These are phyloP conservation scores for Boletus rex-veris DNA, from an alignment of 768 basidiomycete genomes.

Conservation along the genomic window DNA sequence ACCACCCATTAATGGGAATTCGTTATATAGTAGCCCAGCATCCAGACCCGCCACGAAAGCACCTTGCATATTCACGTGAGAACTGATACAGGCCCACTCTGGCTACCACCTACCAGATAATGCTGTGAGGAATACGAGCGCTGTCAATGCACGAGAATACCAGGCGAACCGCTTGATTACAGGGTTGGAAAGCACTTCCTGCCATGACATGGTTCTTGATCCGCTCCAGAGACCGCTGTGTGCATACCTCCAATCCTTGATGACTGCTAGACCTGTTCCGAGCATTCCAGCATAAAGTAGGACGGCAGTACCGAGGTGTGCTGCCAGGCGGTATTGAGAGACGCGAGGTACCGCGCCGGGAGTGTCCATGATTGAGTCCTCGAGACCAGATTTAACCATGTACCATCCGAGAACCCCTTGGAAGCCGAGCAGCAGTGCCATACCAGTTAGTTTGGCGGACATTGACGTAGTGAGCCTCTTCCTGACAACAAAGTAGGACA, in stretches of 20 bases:
- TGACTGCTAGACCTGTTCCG: conserved; percentile 65
- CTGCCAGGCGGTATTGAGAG: conserved; percentile 93
- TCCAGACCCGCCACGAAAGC: conserved; percentile 98
- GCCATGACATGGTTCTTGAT: conserved; percentile 39
- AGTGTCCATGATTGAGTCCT: conserved; percentile 72
- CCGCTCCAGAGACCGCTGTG: conserved; percentile 58
- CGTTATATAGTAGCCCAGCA: conserved; percentile 96
- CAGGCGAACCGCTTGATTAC: conserved; percentile 55
- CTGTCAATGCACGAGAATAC: conserved; percentile 60
- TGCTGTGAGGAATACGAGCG: conserved; percentile 85
- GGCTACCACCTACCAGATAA: conserved; percentile 66
- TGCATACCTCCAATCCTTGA: conserved; percentile 78
- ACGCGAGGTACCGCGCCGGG: conserved; percentile 90
- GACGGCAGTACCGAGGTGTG: conserved; percentile 90
- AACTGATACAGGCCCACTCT: not conserved
- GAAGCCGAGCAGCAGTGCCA: conserved; percentile 80
- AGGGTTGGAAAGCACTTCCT: conserved; percentile 51
- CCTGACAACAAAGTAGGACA: conserved; percentile 73
- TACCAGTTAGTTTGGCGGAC: conserved; percentile 59
- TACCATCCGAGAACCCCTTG: conserved; percentile 98
- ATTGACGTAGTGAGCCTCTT: conserved; percentile 65
- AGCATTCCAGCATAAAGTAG: conserved; percentile 94
- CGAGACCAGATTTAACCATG: conserved; percentile 97
- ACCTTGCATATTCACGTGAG: conserved; percentile 45
- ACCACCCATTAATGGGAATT: conserved; percentile 96